Evolutionary conservation across 805 yeast genomes (phyloP).

Genomic region (Zygoascus bituminiphila): DNA sequence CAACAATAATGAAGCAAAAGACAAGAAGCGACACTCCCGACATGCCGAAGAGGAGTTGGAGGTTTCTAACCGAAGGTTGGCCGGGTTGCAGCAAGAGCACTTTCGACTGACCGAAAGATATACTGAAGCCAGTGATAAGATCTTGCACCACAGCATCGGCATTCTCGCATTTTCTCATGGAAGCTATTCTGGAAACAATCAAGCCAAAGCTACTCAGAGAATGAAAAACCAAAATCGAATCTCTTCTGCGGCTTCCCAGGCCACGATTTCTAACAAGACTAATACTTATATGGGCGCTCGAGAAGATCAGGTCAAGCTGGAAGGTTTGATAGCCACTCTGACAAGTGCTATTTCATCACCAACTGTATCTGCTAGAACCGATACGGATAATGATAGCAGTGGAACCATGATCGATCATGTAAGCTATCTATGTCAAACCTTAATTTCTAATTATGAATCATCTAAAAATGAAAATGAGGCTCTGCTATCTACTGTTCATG

Average conservation of each 20-base stretch:
- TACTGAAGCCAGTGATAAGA: slow-evolving; percentile 9
- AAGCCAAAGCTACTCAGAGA: slow-evolving; percentile 10
- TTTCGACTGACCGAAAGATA: slow-evolving; percentile 10
- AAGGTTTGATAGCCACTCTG: background rate
- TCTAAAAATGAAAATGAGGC: slow-evolving; percentile 2
- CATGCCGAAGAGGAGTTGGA: slow-evolving; percentile 22
- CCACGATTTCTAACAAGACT: background rate
- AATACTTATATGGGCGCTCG: background rate
- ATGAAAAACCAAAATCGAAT: slow-evolving; percentile 10
- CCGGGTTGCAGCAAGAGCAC: slow-evolving; percentile 12
- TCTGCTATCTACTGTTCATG: slow-evolving; percentile 4
- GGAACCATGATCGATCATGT: background rate
- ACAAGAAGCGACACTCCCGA: slow-evolving; percentile 18
- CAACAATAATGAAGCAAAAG: background rate
- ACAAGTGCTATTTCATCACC: background rate
- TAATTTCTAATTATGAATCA: slow-evolving; percentile 4
- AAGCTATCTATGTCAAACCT: slow-evolving; percentile 4
- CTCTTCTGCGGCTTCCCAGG: background rate
- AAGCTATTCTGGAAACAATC: background rate
- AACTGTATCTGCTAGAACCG: background rate
- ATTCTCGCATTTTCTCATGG: slow-evolving; percentile 16
- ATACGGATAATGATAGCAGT: background rate
- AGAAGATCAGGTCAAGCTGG: slow-evolving; percentile 2
- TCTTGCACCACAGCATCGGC: slow-evolving; percentile 18
- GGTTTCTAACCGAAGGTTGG: slow-evolving; percentile 14